Conservation (phyloP, 2,329 filamentous ascomycete genomes). For the Scedosporium aurantiacum region DNA sequence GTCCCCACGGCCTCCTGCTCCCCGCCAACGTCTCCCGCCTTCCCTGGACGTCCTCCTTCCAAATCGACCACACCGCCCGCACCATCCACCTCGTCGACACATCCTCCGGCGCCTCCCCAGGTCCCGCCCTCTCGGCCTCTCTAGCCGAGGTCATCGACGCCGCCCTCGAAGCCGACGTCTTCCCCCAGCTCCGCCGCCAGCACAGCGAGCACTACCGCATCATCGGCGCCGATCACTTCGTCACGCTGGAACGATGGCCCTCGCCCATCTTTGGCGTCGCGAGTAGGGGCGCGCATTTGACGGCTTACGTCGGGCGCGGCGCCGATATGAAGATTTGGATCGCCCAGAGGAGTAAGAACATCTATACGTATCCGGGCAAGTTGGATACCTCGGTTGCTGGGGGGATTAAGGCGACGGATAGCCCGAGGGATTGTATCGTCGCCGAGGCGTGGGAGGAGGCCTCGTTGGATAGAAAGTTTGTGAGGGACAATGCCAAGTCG, state of each 20-base stretch:
- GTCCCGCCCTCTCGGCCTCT: slow-evolving; percentile 26
- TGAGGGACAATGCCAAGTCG: slow-evolving; percentile 14
- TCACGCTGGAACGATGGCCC: slow-evolving; percentile 49
- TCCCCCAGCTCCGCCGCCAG: slow-evolving; percentile 25
- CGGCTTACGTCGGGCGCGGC: slow-evolving; percentile 39
- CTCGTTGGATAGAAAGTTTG: slow-evolving; percentile 19
- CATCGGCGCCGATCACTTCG: slow-evolving; percentile 22
- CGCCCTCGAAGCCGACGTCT: slow-evolving; percentile 18
- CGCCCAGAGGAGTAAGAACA: slow-evolving; percentile 50
- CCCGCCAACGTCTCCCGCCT: slow-evolving; percentile 32
- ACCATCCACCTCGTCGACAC: slow-evolving; percentile 21
- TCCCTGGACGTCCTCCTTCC: slow-evolving; percentile 32
- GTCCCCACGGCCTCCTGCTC: slow-evolving; percentile 39
- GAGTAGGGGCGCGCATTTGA: slow-evolving; percentile 56
- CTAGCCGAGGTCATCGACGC: slow-evolving; percentile 23
- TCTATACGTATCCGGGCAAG: slow-evolving; percentile 64
- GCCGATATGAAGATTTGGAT: slow-evolving; percentile 55
- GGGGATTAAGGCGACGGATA: slow-evolving; percentile 57
- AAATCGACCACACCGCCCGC: slow-evolving; percentile 20
- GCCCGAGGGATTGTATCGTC: slow-evolving; percentile 55
- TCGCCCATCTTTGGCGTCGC: slow-evolving; percentile 56
- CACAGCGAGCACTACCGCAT: slow-evolving; percentile 33
- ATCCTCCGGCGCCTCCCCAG: slow-evolving; percentile 13
- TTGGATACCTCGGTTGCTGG: slow-evolving; percentile 75
- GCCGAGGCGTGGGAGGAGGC: slow-evolving; percentile 68